Base-by-base conservation (phyloP, 1,284 basidiomycete genomes). In the Ustilago nuda region DNA sequence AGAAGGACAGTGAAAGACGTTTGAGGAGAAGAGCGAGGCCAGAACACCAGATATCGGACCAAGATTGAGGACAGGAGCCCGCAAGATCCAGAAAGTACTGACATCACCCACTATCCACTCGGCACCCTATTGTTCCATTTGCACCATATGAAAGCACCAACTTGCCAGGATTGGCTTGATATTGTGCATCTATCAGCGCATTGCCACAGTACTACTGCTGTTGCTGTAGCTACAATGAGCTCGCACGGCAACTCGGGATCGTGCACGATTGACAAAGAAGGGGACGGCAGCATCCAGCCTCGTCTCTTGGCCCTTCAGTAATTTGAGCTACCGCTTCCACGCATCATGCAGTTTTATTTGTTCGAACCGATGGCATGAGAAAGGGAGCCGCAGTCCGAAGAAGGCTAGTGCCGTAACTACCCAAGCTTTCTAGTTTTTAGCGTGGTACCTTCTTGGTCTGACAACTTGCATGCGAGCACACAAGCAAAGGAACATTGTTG, bases 401-500 rank as follows among this genome's bases (percentile, higher is more conserved):
- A 33, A 5, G 15, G 12, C 19, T 36, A 5, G 43, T n/a, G 8
- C 35, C 12, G 33, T 15, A 53, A 8, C 33, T 53, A 30, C 6
- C 48, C 2, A 30, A 50, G 48, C 27, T 13, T 17, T 27, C 27
- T 17, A 30, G 13, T 6, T 27, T 7, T 19, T 45, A 45, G 43
- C n/a, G 53, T 55, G 36, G 55, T 45, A 56, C 55, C 55, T 56
- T 30, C 30, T 11, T 35, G 1, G 33, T 53, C 32, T 53, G 12
- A 2, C 51, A n/a, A 17, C 51, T 23, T 36, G 23, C n/a, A 33
- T 32, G 39, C 37, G 23, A 36, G 1, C 13, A 4, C 54, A 23
- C 12, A 1, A 56, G 27, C 27, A 12, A 15, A 35, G 8, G 15
- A 11, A 3, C 39, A 39, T 35, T 33, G 8, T 15, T 15, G 51